Conservation (phyloP, 2,329 filamentous ascomycete species). For the Ophiocordyceps camponoti-floridani region DNA sequence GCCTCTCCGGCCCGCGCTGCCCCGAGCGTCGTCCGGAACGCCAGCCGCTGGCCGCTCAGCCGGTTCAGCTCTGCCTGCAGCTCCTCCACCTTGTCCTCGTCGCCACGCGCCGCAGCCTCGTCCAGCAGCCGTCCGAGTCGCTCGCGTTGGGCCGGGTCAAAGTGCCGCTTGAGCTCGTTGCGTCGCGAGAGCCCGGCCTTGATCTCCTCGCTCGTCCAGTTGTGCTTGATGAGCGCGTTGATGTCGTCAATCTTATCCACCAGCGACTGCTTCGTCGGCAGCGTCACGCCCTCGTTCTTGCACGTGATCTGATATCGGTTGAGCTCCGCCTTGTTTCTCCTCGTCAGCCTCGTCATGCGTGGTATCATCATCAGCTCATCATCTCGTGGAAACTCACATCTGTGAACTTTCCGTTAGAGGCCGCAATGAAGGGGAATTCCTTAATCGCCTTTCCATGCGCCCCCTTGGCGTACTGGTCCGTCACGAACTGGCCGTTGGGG, state of each 20-base stretch:
- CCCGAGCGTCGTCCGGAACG: slow-evolving; percentile 49
- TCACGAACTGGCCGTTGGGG: slow-evolving; percentile 61
- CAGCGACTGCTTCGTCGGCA: slow-evolving; percentile 57
- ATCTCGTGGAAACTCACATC: slow-evolving; percentile 36
- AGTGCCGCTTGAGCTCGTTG: slow-evolving; percentile 47
- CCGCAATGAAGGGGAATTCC: slow-evolving; percentile 78
- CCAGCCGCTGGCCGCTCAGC: slow-evolving; percentile 50
- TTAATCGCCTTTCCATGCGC: slow-evolving; percentile 70
- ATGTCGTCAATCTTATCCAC: slow-evolving; percentile 63
- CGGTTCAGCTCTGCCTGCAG: slow-evolving; percentile 43
- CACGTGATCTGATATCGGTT: slow-evolving; percentile 64
- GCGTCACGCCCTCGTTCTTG: slow-evolving; percentile 48
- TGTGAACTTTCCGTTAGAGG: slow-evolving; percentile 73
- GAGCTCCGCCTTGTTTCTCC: slow-evolving; percentile 46
- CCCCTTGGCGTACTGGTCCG: slow-evolving; percentile 68
- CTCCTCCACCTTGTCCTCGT: slow-evolving; percentile 36
- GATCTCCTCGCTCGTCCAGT: slow-evolving; percentile 71
- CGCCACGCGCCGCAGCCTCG: slow-evolving; percentile 44
- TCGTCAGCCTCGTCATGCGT: slow-evolving; percentile 5
- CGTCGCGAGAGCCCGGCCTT: slow-evolving; percentile 60
- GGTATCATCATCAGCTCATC: background rate
- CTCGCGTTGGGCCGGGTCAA: slow-evolving; percentile 48
- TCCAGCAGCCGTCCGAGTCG: slow-evolving; percentile 47
- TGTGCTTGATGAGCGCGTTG: slow-evolving; percentile 57
- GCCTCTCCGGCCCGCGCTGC: slow-evolving; percentile 23